phyloP scores from a whole-genome alignment of 352 stramenopile species.

The Globisporangium nagaii region DNA sequence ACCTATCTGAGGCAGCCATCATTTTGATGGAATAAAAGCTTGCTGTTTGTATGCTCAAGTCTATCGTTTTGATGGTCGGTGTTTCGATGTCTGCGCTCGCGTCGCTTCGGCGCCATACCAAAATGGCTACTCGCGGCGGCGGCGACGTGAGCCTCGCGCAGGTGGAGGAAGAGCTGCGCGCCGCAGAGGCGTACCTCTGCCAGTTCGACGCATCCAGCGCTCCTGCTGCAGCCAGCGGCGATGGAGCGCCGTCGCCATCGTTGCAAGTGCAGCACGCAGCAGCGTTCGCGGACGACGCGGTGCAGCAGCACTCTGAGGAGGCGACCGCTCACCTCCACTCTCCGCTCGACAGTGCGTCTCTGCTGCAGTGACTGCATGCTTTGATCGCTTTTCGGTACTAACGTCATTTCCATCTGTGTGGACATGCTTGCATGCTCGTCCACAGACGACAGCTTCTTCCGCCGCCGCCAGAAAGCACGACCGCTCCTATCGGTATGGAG shows the following conservation, averaged over 20 bases:
- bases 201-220: not conserved
- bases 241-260: not conserved
- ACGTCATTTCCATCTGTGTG: not conserved
- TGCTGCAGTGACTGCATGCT: not conserved
- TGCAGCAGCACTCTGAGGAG: not conserved
- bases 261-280: not conserved
- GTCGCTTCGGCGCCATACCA: too few relatives aligned
- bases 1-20: too few relatives aligned
- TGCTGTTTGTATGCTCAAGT: too few relatives aligned
- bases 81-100: too few relatives aligned
- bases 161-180: conserved; percentile 61
- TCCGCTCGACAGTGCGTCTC: not conserved
- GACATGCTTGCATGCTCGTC: not conserved
- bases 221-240: not conserved
- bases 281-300: too few relatives aligned
- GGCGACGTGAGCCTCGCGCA: conserved; percentile 41
- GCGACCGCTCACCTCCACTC: not conserved
- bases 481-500: conserved; percentile 32
- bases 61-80: too few relatives aligned
- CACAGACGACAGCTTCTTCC: conserved; percentile 19
- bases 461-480: conserved; percentile 21
- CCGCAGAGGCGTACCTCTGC: conserved; percentile 54
- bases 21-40: too few relatives aligned
- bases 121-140: conserved; percentile 1
- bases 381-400: not conserved